phyloP scores from a whole-genome alignment of 805 yeast species.

The Vanderwaltozyma tropicalis region DNA sequence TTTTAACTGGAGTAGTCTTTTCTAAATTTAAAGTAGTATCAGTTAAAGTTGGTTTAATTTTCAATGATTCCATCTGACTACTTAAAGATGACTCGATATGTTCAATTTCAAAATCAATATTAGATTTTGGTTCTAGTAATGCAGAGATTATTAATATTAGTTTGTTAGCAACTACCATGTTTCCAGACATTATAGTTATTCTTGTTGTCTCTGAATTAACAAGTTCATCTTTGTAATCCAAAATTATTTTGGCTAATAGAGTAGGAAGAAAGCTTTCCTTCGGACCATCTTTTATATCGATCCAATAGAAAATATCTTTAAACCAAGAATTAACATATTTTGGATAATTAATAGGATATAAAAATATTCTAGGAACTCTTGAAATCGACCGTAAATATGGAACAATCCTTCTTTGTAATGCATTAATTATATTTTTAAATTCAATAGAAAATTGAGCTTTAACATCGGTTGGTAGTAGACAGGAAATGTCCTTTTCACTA shows the following conservation, averaged over 20 bases:
- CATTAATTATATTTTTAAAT: slow-evolving; percentile 17
- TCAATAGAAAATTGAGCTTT: slow-evolving; percentile 12
- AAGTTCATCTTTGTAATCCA: slow-evolving; percentile 16
- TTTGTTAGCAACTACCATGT: slow-evolving; percentile 51
- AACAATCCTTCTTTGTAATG: slow-evolving; percentile 22
- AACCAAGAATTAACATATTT: slow-evolving; percentile 31
- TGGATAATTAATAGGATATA: slow-evolving; percentile 24
- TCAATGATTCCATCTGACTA: not conserved
- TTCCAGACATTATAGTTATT: slow-evolving; percentile 47
- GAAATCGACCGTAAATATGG: slow-evolving; percentile 24
- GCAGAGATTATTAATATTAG: slow-evolving; percentile 45
- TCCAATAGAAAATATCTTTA: slow-evolving; percentile 32
- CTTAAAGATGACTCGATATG: not conserved
- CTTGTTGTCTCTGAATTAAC: slow-evolving; percentile 32
- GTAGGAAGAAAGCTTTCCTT: slow-evolving; percentile 21
- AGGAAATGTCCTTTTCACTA: not conserved
- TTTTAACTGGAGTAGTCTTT: not conserved
- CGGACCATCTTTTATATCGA: slow-evolving; percentile 35
- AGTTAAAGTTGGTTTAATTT: not conserved
- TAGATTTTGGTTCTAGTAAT: slow-evolving; percentile 31
- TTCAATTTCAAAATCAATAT: slow-evolving; percentile 3
- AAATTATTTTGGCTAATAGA: slow-evolving; percentile 19
- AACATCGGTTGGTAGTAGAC: slow-evolving; percentile 4
- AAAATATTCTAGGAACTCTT: slow-evolving; percentile 29
- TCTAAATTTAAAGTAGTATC: not conserved